These are phyloP conservation scores for Cardiospermum halicacabum DNA, from an alignment of 345 rosid species.

Conservation along the genomic window DNA sequence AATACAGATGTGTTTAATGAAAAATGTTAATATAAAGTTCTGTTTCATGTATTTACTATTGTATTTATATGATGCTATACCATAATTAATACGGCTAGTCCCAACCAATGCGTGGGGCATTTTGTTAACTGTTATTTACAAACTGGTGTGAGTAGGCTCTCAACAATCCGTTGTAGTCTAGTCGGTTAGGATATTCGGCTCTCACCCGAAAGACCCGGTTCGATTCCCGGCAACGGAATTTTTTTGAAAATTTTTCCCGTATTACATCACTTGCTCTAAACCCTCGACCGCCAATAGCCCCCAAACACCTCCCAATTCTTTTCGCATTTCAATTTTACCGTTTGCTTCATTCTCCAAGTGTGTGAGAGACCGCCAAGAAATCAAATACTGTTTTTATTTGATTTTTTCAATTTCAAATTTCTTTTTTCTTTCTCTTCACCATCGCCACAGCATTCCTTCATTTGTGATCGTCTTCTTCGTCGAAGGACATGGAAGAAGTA, in stretches of 20 bases:
- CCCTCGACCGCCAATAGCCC: no score
- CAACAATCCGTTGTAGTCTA: constrained; percentile 60
- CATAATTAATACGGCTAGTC: no score
- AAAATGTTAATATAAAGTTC: neutral
- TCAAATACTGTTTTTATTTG: neutral
- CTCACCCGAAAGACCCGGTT: constrained; percentile 82
- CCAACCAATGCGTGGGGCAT: no score
- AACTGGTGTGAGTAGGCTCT: no score
- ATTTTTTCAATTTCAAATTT: no score
- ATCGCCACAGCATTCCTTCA: neutral
- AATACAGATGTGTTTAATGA: neutral
- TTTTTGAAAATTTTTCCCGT: neutral
- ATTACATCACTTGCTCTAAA: neutral
- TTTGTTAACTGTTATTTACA: neutral
- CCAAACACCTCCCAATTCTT: no score
- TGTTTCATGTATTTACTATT: neutral
- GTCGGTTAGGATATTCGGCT: constrained; percentile 68
- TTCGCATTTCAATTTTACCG: no score
- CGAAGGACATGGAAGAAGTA: constrained; percentile 25
- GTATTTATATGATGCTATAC: neutral
- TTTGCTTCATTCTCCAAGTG: neutral
- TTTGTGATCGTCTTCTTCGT: neutral
- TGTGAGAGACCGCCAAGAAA: no score
- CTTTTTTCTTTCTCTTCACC: neutral
- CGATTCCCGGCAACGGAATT: constrained; percentile 76